These are phyloP conservation scores for Papiliotrema laurentii DNA, from an alignment of 1,284 basidiomycete species.

Conservation along the genomic window DNA sequence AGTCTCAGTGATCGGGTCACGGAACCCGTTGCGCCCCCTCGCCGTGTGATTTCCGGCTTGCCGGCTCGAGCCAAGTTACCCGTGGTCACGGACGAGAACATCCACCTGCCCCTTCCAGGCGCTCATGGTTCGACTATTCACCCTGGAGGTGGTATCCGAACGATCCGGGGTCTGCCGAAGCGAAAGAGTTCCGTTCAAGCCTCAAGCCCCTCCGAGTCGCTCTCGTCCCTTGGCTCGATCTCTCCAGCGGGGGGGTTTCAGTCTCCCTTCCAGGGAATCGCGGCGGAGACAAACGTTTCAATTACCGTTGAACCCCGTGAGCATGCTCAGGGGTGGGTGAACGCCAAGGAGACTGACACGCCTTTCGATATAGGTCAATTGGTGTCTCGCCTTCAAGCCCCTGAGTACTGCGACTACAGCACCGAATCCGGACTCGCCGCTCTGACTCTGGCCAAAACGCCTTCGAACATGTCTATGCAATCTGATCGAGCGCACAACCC, in stretches of 20 bases:
- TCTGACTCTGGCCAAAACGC: no score
- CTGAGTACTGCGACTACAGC: no score
- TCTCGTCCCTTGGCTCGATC: conserved; percentile 7
- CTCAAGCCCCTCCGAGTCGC: background rate
- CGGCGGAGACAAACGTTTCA: no score
- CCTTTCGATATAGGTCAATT: no score
- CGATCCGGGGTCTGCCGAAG: conserved; percentile 10
- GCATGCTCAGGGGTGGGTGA: no score
- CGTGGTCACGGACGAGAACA: background rate
- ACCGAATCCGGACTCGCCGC: no score
- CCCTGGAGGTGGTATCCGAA: conserved; percentile 4
- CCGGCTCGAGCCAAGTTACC: background rate
- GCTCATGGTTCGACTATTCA: background rate
- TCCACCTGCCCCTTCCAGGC: background rate
- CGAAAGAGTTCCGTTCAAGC: background rate
- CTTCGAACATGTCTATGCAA: no score
- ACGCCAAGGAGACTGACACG: no score
- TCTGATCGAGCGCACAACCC: no score
- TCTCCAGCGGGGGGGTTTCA: conserved; percentile 9
- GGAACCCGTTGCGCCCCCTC: background rate
- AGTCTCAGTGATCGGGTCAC: background rate
- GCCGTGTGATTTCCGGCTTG: background rate
- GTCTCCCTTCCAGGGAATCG: conserved; percentile 6
- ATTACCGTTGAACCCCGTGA: no score
- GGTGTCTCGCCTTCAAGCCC: no score